Evolutionary conservation across 1,139 yeast species (phyloP), one percentile per base, ranked within the genome.

Genomic region (Zygosaccharomyces sapae): DNA sequence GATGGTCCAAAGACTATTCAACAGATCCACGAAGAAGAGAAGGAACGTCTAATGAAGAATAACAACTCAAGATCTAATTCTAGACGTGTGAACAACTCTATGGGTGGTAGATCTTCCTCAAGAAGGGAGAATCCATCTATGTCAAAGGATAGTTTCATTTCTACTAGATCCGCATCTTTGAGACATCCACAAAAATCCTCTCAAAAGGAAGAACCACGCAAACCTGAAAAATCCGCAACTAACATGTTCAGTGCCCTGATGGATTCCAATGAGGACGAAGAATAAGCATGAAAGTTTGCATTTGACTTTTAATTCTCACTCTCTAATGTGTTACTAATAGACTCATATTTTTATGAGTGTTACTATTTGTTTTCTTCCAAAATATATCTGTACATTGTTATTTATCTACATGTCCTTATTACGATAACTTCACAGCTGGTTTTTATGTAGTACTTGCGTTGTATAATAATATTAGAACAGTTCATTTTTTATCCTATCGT

Each of bases 1-100:
- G 79, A 82, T 62, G 98, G 97, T 44, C 98, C 97, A 63, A 90
- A 89, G 75, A 92, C 97, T 8, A 81, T 92, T 58, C 79, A 83
- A 50, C 94, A 90, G 70, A 88, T 92, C 61, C 97, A 92, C 67
- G 83, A 82, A 62, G 77, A 81, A 58, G 89, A 83, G 50, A 83
- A 80, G 57, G 76, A 74, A 63, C 82, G 80, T 42, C 73, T 71
- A 55, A 59, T 54, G 52, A 52, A 54, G 43, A 58, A 61, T 51
- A 58, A 50, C 48, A 54, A 51, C 31, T 57, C 65, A 2, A 63
- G 64, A 52, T 57, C 59, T 22, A 56, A 55, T 51, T 66, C 63
- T 44, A 65, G 63, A 55, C 66, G 65, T 55, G 52, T 54, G 41
- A 62, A 60, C 41, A 55, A 51, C 42, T 45, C 49, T 24, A 51